Evolutionary conservation across 208 protist genomes (phyloP), one percentile per base, ranked within the genome.

Genomic region (Trypanosomatidae sp.): DNA sequence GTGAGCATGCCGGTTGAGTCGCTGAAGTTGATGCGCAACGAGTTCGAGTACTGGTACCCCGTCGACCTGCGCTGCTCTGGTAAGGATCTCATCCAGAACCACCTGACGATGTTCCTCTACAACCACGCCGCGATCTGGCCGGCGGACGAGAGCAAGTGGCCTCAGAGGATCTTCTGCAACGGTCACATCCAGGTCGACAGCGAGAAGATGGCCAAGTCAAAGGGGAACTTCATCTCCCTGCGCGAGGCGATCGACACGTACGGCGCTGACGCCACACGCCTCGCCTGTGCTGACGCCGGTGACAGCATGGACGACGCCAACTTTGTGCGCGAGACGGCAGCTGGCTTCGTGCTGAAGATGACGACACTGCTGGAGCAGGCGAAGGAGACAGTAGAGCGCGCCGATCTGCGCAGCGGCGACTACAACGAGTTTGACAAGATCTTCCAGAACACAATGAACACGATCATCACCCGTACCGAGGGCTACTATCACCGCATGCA

Each of bases 161-260:
- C 99, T 49, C 71, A 86, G 50, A 82, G 86, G 66, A 95, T 99
- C 62, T 99, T 97, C 85, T 97, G 97, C 77, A 99, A 99, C 82
- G 99, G 99, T n/a, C 98, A 99, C 80, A 93, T 99, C 49, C 84
- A 99, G 62, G 88, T 99, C 43, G 98, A 99, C 85, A 91, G 88
- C 60, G 97, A 99, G 55, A 99, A 99, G 90, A 99, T 99, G 99
- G 98, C 96, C 55, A 99, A 99, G 87, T 98, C 92, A 0, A 99
- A 95, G 43, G 99, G 99, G 53, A 99, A 99, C 88, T 99, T 99
- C 88, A 89, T 99, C 60, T 99, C 99, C 17, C 69, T 99, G 50
- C 30, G 70, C 17, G 83, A 98, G 66, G 89, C 87, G 9, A 86
- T 98, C 43, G 82, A 97, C 28, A 76, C 73, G 19, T 99, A 96